Evolutionary conservation across 1,284 basidiomycete genomes (phyloP).

Genomic region (Jaminaea rosea): DNA sequence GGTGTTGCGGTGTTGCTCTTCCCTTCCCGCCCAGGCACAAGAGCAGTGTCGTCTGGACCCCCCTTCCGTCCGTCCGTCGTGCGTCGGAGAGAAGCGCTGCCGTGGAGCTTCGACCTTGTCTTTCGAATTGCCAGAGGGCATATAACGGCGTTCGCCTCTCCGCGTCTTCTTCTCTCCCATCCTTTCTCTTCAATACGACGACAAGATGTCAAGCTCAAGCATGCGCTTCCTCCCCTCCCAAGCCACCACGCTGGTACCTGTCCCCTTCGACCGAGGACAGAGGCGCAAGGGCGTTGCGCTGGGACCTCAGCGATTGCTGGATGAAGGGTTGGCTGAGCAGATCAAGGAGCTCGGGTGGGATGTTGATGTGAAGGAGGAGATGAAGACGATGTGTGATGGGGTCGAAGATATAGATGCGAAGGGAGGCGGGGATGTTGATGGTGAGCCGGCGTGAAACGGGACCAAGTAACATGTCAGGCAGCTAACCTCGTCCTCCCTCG

Average conservation of each 20-base stretch:
- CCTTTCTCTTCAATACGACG: not conserved
- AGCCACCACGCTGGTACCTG: not conserved
- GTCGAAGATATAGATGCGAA: constrained; percentile 13
- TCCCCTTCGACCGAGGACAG: constrained; percentile 41
- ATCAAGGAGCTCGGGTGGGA: constrained; percentile 66
- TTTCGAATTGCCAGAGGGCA: too few species aligned
- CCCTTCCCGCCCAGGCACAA: too few species aligned
- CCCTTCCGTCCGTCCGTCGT: not conserved
- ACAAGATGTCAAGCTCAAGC: not conserved
- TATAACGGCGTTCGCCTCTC: not conserved
- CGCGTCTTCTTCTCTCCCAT: not conserved
- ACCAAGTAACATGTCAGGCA: not conserved
- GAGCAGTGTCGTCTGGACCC: not conserved
- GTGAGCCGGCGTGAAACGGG: not conserved
- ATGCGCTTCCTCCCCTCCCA: not conserved
- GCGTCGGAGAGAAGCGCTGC: not conserved
- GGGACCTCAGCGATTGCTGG: constrained; percentile 36
- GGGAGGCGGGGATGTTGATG: not conserved
- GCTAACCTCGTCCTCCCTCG: not conserved
- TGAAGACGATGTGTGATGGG: constrained; percentile 60
- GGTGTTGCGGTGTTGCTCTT: too few species aligned
- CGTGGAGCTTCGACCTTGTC: too few species aligned
- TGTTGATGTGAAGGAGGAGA: constrained; percentile 80
- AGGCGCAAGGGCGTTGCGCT: constrained; percentile 39
- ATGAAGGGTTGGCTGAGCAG: constrained; percentile 36